phyloP scores from a whole-genome alignment of 2,329 filamentous ascomycete genomes.

The Verticillium albo-atrum region DNA sequence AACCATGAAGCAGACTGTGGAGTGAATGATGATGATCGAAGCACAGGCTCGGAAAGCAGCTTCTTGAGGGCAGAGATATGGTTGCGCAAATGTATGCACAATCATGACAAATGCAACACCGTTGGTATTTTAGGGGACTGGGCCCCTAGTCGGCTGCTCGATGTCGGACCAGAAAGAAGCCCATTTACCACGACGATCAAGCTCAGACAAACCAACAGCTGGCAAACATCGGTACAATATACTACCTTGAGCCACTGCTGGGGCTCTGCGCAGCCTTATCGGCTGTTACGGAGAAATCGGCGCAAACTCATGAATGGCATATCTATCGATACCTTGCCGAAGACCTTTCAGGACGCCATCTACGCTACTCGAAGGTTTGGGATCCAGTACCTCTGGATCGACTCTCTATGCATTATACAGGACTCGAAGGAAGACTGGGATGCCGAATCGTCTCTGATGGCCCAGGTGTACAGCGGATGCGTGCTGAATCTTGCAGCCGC shows the following conservation, averaged over 20 bases:
- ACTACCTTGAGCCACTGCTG: conserved; percentile 13
- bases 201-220: not conserved
- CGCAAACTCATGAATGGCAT: not conserved
- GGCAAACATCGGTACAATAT: not conserved
- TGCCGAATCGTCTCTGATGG: not conserved
- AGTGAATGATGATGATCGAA: too few species aligned
- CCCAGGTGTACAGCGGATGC: not conserved
- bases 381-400: conserved; percentile 14
- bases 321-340: not conserved
- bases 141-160: conserved; percentile 1
- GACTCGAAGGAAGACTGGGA: conserved; percentile 3
- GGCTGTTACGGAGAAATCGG: not conserved
- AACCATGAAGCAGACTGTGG: too few species aligned
- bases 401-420: conserved; percentile 14
- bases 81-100: too few species aligned
- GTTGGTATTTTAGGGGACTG: too few species aligned
- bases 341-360: conserved; percentile 7
- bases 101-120: too few species aligned
- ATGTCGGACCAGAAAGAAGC: not conserved
- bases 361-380: conserved; percentile 4
- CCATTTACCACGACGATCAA: not conserved
- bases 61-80: too few species aligned
- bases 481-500: too few species aligned
- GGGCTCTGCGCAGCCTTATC: conserved; percentile 4
- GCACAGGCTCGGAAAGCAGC: too few species aligned